A percentile compares a stretch with the other conserved stretches of the same genome.
phyloP scores from a whole-genome alignment of 352 stramenopile species.

The Pythium rishiriense region DNA sequence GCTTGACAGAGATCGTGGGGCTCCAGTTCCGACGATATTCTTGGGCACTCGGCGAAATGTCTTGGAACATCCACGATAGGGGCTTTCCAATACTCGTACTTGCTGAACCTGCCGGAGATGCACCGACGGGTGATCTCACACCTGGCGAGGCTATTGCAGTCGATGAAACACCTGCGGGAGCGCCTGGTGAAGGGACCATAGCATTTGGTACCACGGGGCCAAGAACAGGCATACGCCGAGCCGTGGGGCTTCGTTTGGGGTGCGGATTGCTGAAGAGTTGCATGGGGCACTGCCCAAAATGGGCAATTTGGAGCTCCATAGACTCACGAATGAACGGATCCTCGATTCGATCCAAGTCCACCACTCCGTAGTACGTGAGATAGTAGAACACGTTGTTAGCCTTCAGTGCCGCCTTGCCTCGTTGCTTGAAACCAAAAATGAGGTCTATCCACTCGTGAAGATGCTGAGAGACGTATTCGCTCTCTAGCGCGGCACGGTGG shows the following conservation, averaged over 20 bases:
- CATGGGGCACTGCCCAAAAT: conserved; percentile 99
- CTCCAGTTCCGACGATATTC: conserved; percentile 65
- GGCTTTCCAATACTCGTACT: conserved; percentile 31
- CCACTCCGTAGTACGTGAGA: conserved; percentile 91
- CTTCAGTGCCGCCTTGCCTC: conserved; percentile 90
- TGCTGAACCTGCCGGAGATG: background rate
- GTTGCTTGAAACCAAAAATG: conserved; percentile 99
- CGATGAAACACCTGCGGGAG: background rate
- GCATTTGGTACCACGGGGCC: conserved; percentile 26
- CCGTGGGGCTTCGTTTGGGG: conserved; percentile 44
- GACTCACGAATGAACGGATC: conserved; percentile 92
- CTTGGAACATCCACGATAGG: conserved; percentile 66
- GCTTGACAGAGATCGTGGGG: conserved; percentile 55
- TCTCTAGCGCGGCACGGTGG: conserved; percentile 96
- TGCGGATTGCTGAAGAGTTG: conserved; percentile 90
- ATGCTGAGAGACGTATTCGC: conserved; percentile 96
- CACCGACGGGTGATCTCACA: conserved; percentile 9
- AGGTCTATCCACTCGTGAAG: conserved; percentile 99
- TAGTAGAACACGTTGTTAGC: conserved; percentile 98
- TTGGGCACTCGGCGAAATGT: conserved; percentile 50
- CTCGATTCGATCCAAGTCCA: conserved; percentile 97
- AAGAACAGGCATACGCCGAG: background rate
- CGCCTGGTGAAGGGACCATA: conserved; percentile 22
- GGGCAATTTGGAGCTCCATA: conserved; percentile 97
- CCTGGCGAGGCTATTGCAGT: conserved; percentile 8